Evolutionary conservation across 208 protist genomes (phyloP).

Genomic region (Herpetomonas samuelpessoai): DNA sequence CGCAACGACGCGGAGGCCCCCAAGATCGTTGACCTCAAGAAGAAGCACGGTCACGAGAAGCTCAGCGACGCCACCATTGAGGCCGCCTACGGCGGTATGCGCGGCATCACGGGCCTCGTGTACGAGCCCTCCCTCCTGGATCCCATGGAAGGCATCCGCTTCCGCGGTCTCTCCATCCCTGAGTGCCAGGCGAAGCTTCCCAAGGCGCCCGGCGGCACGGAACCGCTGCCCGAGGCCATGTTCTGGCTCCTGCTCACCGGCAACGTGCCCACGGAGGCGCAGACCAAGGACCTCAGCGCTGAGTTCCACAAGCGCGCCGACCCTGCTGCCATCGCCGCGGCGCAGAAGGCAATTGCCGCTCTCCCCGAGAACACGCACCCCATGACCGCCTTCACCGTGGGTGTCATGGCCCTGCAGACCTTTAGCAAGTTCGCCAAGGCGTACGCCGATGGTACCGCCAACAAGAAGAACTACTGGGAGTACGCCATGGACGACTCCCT

Average conservation of each 20-base stretch:
- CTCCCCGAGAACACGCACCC: constrained; percentile 94
- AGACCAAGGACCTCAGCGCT: constrained; percentile 60
- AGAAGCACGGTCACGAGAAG: constrained; percentile 73
- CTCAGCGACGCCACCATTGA: constrained; percentile 90
- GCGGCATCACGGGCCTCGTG: constrained; percentile 93
- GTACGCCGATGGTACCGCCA: constrained; percentile 90
- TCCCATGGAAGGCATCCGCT: constrained; percentile 95
- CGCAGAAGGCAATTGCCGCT: constrained; percentile 78
- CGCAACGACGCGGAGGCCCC: constrained; percentile 33
- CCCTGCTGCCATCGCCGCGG: constrained; percentile 46
- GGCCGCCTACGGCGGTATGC: constrained; percentile 94
- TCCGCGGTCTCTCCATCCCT: constrained; percentile 95
- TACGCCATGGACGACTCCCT: constrained; percentile 94
- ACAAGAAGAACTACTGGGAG: constrained; percentile 95
- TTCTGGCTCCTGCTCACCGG: constrained; percentile 98
- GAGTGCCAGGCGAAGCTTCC: constrained; percentile 93
- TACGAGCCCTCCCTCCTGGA: constrained; percentile 97
- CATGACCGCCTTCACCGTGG: constrained; percentile 92
- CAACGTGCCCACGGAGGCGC: constrained; percentile 90
- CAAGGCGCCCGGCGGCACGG: constrained; percentile 74
- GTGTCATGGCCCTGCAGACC: constrained; percentile 90
- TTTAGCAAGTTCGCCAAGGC: constrained; percentile 93
- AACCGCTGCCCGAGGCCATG: constrained; percentile 95
- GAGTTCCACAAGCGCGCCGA: constrained; percentile 87
- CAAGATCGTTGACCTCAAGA: constrained; percentile 85